phyloP scores from a whole-genome alignment of 108 stramenopile species.

The Chaetoceros tenuissimus region DNA sequence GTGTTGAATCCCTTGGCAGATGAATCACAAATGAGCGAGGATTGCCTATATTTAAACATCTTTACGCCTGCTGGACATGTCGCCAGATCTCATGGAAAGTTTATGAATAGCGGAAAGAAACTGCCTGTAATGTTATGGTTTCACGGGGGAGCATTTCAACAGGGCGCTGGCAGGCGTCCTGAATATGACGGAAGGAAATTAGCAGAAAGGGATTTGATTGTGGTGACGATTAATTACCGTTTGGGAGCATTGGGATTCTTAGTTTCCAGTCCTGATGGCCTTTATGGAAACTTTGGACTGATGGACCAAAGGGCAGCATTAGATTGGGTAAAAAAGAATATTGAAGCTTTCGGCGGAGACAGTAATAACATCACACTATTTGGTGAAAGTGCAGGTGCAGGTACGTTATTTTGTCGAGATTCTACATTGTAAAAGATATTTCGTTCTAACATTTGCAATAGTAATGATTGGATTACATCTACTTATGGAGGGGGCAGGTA shows the following conservation, averaged over 20 bases:
- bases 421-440: too few relatives aligned
- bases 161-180: conserved; percentile 33
- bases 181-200: conserved; percentile 48
- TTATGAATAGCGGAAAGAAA: background rate
- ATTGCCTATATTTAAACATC: conserved; percentile 68
- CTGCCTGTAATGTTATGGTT: conserved; percentile 58
- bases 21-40: conserved; percentile 47
- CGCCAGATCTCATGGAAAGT: background rate
- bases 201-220: conserved; percentile 47
- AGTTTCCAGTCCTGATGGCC: conserved; percentile 30
- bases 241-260: conserved; percentile 64
- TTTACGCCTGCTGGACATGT: conserved; percentile 49
- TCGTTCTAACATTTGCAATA: conserved; percentile 48
- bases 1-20: conserved; percentile 35
- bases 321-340: conserved; percentile 71
- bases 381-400: conserved; percentile 75
- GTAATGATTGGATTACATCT: conserved; percentile 79
- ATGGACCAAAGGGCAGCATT: conserved; percentile 73
- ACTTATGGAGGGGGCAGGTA: conserved; percentile 55
- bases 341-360: conserved; percentile 81
- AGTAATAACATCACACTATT: conserved; percentile 70
- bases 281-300: conserved; percentile 57
- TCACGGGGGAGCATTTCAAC: conserved; percentile 60
- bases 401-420: too few relatives aligned
- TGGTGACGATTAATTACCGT: conserved; percentile 67